Evolutionary conservation across 1,284 basidiomycete species (phyloP).

Genomic region (Amylostereum areolatum): DNA sequence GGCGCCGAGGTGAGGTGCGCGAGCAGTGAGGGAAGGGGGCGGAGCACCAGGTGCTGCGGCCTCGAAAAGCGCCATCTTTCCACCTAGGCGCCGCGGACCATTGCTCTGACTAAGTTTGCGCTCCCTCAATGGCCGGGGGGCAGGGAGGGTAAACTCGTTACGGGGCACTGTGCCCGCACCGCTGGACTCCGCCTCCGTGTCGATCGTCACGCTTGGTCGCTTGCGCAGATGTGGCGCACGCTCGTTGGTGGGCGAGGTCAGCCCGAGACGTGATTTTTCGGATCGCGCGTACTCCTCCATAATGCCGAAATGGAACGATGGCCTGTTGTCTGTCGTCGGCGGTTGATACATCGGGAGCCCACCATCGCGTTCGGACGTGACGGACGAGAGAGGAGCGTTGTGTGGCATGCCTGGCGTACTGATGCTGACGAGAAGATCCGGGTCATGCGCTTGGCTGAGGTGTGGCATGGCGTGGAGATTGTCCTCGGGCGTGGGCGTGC

Average conservation of each 20-base stretch:
- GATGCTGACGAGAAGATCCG: conserved; percentile 35
- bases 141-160: conserved; percentile 20
- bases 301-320: conserved; percentile 64
- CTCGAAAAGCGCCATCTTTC: conserved; percentile 97
- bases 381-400: conserved; percentile 9
- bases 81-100: conserved; percentile 67
- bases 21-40: conserved; percentile 36
- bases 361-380: conserved; percentile 21
- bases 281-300: conserved; percentile 79
- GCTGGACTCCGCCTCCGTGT: conserved; percentile 6
- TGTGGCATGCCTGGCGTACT: no score
- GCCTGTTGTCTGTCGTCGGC: conserved; percentile 33
- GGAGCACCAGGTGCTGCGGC: conserved; percentile 43
- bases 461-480: conserved; percentile 18
- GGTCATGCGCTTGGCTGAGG: conserved; percentile 40
- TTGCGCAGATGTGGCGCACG: conserved; percentile 9
- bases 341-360: conserved; percentile 61
- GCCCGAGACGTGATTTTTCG: conserved; percentile 60
- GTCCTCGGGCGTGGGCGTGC: conserved; percentile 5
- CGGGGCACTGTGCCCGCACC: no score
- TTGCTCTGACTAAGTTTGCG: conserved; percentile 83
- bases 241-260: conserved; percentile 33
- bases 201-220: conserved; percentile 2
- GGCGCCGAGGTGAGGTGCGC: conserved; percentile 20
- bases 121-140: conserved; percentile 49